These are phyloP conservation scores for Byssoonygena ceratinophila DNA, from an alignment of 2,329 filamentous ascomycete genomes.

Conservation along the genomic window DNA sequence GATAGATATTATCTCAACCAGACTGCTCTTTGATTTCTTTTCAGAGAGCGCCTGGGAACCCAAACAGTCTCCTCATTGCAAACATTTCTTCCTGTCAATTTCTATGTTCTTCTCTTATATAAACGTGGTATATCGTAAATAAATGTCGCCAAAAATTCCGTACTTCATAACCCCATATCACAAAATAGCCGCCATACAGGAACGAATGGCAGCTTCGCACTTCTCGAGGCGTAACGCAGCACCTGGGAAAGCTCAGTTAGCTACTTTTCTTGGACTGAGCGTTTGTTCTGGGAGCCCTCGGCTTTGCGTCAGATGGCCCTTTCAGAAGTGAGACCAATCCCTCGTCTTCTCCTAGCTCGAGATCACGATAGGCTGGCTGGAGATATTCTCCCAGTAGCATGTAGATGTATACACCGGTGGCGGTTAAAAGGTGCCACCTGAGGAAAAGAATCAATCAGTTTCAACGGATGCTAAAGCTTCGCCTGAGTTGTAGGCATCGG, in stretches of 20 bases:
- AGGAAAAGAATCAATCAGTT: slow-evolving; percentile 1
- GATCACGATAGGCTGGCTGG: slow-evolving; percentile 8
- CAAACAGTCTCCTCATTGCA: too few relatives aligned
- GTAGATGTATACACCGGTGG: slow-evolving; percentile 13
- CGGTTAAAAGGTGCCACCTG: slow-evolving; percentile 18
- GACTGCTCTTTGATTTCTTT: background rate
- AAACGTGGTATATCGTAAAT: too few relatives aligned
- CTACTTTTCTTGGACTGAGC: background rate
- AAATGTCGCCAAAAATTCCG: too few relatives aligned
- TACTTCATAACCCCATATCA: too few relatives aligned
- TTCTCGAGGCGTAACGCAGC: background rate
- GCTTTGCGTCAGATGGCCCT: background rate
- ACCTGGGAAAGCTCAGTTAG: background rate
- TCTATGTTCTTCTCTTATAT: too few relatives aligned
- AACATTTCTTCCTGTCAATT: too few relatives aligned
- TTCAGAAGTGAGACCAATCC: slow-evolving; percentile 5
- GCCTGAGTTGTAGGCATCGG: background rate
- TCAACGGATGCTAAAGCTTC: background rate
- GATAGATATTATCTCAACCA: too few relatives aligned
- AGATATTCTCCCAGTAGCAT: slow-evolving; percentile 15
- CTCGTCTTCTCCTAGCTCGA: background rate
- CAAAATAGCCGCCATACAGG: too few relatives aligned
- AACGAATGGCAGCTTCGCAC: background rate
- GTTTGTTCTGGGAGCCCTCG: background rate
- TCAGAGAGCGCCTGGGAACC: background rate